Evolutionary conservation across 768 basidiomycete species (phyloP).

Genomic region (Lactifluus echinatus): DNA sequence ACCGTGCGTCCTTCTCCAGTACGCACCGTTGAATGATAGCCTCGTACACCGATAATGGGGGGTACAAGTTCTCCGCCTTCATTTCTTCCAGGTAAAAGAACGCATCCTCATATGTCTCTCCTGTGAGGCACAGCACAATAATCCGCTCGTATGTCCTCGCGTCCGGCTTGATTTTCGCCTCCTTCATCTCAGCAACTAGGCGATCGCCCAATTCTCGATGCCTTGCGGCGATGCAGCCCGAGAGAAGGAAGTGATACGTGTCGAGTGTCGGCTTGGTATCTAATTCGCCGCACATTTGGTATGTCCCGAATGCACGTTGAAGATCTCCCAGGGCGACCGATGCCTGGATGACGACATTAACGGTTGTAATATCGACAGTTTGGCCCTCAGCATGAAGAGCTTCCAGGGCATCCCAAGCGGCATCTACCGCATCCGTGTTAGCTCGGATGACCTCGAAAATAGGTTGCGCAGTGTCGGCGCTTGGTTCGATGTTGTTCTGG

Average conservation of each 20-base stretch:
- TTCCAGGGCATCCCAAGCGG: constrained; percentile 55
- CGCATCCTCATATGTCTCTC: constrained; percentile 71
- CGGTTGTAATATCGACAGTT: constrained; percentile 44
- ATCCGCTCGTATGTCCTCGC: constrained; percentile 55
- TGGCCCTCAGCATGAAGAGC: constrained; percentile 46
- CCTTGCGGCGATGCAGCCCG: constrained; percentile 48
- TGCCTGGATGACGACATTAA: constrained; percentile 63
- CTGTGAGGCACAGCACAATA: constrained; percentile 61
- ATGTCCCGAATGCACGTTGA: constrained; percentile 70
- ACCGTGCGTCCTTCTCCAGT: constrained; percentile 47
- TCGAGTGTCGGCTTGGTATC: constrained; percentile 47
- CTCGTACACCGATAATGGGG: constrained; percentile 48
- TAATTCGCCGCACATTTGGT: constrained; percentile 52
- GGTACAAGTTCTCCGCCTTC: constrained; percentile 55
- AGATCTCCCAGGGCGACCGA: constrained; percentile 54
- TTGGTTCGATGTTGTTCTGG: constrained; percentile 40
- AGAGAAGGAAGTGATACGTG: constrained; percentile 62
- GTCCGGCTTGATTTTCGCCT: constrained; percentile 46
- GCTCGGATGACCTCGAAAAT: constrained; percentile 42
- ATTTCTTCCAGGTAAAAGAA: constrained; percentile 87
- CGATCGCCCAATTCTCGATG: constrained; percentile 64
- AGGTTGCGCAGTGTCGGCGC: constrained; percentile 42
- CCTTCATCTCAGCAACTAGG: constrained; percentile 58
- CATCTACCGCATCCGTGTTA: constrained; percentile 49
- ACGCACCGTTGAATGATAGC: constrained; percentile 53